Evolutionary conservation across 2,329 filamentous ascomycete genomes (phyloP), one percentile per base, ranked within the genome.

Genomic region (Claviceps capensis): DNA sequence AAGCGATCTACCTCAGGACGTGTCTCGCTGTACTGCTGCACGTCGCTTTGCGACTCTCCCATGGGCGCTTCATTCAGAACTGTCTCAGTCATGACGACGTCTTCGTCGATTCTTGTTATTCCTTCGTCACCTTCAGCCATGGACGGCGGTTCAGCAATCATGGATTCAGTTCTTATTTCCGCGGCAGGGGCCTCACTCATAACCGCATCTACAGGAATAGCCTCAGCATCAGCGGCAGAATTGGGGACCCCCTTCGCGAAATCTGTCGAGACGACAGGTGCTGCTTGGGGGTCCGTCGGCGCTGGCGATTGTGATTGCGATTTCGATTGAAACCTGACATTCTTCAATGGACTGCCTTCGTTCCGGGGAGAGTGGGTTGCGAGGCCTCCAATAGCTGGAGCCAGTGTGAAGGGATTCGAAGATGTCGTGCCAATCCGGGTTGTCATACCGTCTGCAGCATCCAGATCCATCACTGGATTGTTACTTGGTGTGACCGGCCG

Each of bases 261-360:
- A 4, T 43, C 34, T 7, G 38, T 41, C 42, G 50, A 38, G 7
- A 48, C 26, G 2, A 17, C 16, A 8, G 56, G 48, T 23, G 55
- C 43, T 9, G 54, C 36, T 22, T 47, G 45, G 13, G 66, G 59
- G 19, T 72, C 69, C 1, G 69, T 70, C 0, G 75, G 72, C 9
- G 75, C 76, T 7, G 66, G 67, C n/a, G 75, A 75, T 34, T 34
- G 30, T 34, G 30, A 34, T 34, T 34, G 30, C 30, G 30, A 34
- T 11, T 34, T 34, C 30, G 9, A 34, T 9, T 66, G 68, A 16
- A 75, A 54, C 30, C 74, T 64, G 38, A 77, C 73, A 48, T 77
- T 74, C 63, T 77, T 77, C 19, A 78, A 61, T 0, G 75, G 75
- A 50, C 75, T 79, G 2, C 75, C 75, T 55, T 76, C 75, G 3